Conservation (phyloP, 1,139 yeast genomes). For the Blastobotrys arbuscula region DNA sequence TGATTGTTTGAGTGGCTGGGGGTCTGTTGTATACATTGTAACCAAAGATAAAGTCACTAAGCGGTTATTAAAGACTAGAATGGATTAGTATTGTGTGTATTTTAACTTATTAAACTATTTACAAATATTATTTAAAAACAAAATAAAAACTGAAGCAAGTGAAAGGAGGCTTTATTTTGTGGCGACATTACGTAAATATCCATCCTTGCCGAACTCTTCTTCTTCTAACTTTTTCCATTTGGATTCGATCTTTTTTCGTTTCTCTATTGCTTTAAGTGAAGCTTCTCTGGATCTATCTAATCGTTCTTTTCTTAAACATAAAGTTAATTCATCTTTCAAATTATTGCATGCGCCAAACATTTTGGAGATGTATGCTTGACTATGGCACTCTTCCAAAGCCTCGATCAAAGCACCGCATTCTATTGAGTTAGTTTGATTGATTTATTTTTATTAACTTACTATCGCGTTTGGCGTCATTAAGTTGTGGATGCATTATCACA, state of each 20-base stretch:
- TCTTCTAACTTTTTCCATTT: constrained; percentile 61
- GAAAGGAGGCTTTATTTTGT: constrained; percentile 18
- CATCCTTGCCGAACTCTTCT: constrained; percentile 75
- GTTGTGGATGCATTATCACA: constrained; percentile 17
- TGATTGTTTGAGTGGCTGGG: constrained; percentile 98
- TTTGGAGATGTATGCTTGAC: constrained; percentile 60
- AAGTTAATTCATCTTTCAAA: constrained; percentile 69
- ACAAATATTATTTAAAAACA: too few relatives aligned
- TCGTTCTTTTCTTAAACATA: constrained; percentile 78
- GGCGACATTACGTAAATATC: constrained; percentile 60
- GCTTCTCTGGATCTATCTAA: constrained; percentile 60
- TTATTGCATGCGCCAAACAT: constrained; percentile 85
- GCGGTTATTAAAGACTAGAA: constrained; percentile 87
- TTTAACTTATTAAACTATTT: neutral
- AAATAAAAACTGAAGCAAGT: too few relatives aligned
- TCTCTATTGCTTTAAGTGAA: constrained; percentile 52
- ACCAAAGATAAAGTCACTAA: constrained; percentile 89
- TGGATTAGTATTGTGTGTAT: constrained; percentile 48
- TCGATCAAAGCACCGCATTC: constrained; percentile 79
- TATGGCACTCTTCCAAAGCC: constrained; percentile 87
- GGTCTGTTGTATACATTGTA: constrained; percentile 88
- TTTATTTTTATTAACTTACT: constrained; percentile 4
- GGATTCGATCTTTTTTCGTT: constrained; percentile 48
- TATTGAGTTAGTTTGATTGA: constrained; percentile 16
- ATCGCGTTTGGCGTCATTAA: constrained; percentile 12